Evolutionary conservation across 1,284 basidiomycete species (phyloP).

Genomic region (Bjerkandera adusta): DNA sequence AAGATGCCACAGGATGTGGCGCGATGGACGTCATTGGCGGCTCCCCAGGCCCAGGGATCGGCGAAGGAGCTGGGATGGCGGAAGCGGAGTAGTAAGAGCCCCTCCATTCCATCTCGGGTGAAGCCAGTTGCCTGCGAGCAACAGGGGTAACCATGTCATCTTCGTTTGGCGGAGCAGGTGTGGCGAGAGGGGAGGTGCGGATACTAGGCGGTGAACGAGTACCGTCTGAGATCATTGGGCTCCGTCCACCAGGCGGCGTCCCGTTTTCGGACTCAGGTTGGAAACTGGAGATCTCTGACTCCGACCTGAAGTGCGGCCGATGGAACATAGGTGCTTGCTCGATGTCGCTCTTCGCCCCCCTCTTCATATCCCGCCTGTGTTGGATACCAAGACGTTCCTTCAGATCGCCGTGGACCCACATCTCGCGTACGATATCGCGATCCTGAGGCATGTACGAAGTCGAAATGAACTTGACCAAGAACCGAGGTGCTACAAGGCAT

Average conservation of each 20-base stretch:
- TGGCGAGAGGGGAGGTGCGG: conserved; percentile 19
- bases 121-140: conserved; percentile 17
- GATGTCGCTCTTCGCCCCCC: conserved; percentile 29
- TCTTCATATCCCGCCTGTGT: conserved; percentile 47
- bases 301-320: conserved; percentile 58
- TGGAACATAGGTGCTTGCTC: conserved; percentile 72
- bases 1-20: conserved; percentile 22
- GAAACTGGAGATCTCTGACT: conserved; percentile 50
- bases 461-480: conserved; percentile 67
- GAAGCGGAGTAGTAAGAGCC: conserved; percentile 72
- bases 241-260: conserved; percentile 18
- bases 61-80: conserved; percentile 61
- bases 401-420: conserved; percentile 83
- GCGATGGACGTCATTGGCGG: conserved; percentile 31
- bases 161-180: conserved; percentile 17
- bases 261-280: conserved; percentile 23
- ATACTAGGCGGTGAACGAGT: conserved; percentile 18
- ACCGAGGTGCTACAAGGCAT: conserved; percentile 57
- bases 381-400: conserved; percentile 80
- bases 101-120: conserved; percentile 24
- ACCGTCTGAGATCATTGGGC: conserved; percentile 18
- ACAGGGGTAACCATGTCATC: conserved; percentile 19
- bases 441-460: conserved; percentile 72
- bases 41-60: conserved; percentile 51
- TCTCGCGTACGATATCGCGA: conserved; percentile 86